Percentiles rank a stretch among this genome's conserved stretches.
These are phyloP conservation scores for Pyracantha coccinea DNA, from an alignment of 331 rosid genomes.

Conservation along the genomic window DNA sequence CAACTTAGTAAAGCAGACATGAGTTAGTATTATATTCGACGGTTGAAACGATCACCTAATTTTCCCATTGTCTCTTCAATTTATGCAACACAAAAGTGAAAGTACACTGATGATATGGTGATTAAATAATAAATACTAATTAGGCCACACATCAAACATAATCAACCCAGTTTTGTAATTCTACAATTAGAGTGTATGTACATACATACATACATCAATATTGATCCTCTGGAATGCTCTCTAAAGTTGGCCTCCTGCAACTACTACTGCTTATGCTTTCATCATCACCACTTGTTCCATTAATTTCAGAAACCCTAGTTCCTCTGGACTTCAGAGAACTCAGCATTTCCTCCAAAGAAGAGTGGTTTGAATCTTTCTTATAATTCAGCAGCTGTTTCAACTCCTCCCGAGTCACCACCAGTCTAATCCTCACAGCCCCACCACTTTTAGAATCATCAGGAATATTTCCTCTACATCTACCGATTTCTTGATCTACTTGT, in stretches of 20 bases:
- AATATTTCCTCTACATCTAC: background rate
- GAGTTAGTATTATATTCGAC: background rate
- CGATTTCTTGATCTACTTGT: slow-evolving; percentile 10
- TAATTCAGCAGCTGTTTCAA: slow-evolving; percentile 43
- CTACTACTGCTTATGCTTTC: slow-evolving; percentile 4
- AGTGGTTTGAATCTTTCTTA: slow-evolving; percentile 15
- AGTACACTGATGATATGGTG: too few relatives aligned
- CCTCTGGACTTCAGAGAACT: slow-evolving; percentile 43
- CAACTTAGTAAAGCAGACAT: too few relatives aligned
- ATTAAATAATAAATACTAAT: too few relatives aligned
- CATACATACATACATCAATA: background rate
- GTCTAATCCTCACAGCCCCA: slow-evolving; percentile 59
- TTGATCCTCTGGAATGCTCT: slow-evolving; percentile 55
- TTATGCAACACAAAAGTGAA: background rate
- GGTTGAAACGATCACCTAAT: background rate
- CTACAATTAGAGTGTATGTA: too few relatives aligned
- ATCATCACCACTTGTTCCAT: slow-evolving; percentile 1
- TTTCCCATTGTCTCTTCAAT: background rate
- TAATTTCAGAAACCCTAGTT: slow-evolving; percentile 25
- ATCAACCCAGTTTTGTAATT: too few relatives aligned
- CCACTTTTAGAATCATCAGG: slow-evolving; percentile 11
- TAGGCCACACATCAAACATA: too few relatives aligned
- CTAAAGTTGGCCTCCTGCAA: slow-evolving; percentile 50
- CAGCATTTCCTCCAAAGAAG: slow-evolving; percentile 50
- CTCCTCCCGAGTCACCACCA: slow-evolving; percentile 71